These are phyloP conservation scores for Auriscalpium vulgare DNA, from an alignment of 768 basidiomycete species.

Conservation along the genomic window DNA sequence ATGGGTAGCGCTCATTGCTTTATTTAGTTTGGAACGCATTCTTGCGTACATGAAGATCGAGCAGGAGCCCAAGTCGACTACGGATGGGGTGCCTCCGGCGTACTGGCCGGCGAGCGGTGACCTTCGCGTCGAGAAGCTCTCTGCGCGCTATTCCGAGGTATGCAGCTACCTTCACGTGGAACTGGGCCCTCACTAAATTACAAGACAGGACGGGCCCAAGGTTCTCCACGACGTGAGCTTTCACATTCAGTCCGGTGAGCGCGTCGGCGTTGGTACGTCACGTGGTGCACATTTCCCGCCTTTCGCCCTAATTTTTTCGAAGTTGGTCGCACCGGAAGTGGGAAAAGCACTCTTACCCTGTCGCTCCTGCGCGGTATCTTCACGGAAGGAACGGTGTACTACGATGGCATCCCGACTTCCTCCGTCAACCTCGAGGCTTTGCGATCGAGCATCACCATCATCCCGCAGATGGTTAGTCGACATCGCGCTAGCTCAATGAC, in stretches of 20 bases:
- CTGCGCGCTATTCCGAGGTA: slow-evolving; percentile 38
- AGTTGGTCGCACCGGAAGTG: slow-evolving; percentile 56
- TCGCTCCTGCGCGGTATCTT: slow-evolving; percentile 47
- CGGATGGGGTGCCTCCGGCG: slow-evolving; percentile 44
- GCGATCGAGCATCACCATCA: slow-evolving; percentile 47
- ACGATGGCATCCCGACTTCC: slow-evolving; percentile 39
- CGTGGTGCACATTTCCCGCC: background rate
- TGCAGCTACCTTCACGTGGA: background rate
- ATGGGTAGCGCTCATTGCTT: background rate
- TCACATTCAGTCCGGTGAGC: slow-evolving; percentile 46
- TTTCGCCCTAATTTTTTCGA: background rate
- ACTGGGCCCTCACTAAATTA: too few relatives aligned
- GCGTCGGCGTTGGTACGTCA: slow-evolving; percentile 44
- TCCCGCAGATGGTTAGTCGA: slow-evolving; percentile 43
- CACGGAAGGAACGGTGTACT: slow-evolving; percentile 43
- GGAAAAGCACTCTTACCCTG: slow-evolving; percentile 46
- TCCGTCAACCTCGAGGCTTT: slow-evolving; percentile 45
- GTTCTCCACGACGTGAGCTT: slow-evolving; percentile 47
- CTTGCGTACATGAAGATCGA: slow-evolving; percentile 48
- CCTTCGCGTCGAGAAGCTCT: slow-evolving; percentile 43
- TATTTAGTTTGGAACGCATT: slow-evolving; percentile 40
- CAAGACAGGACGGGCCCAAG: slow-evolving; percentile 38
- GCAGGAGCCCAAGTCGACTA: slow-evolving; percentile 38
- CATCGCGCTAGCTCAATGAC: background rate
- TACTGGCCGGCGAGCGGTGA: slow-evolving; percentile 57